A percentile compares a stretch with the other conserved stretches of the same genome.
Evolutionary conservation across 345 rosid species (phyloP).

Genomic region (Heritiera littoralis): DNA sequence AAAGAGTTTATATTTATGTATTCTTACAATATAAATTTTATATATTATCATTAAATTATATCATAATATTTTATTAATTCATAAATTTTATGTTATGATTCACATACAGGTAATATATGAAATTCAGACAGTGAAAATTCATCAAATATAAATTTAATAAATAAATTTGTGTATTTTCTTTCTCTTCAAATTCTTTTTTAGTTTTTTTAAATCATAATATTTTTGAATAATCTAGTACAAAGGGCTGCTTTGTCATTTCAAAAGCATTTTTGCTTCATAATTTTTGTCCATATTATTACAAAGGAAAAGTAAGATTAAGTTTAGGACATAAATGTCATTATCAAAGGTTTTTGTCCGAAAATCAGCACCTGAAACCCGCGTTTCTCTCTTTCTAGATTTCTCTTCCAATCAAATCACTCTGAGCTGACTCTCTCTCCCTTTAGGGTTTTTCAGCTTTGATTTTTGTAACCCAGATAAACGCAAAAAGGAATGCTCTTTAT

Average conservation of each 20-base stretch:
- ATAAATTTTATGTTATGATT: no score
- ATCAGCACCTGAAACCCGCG: slow-evolving; percentile 17
- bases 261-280: background rate
- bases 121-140: no score
- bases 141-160: no score
- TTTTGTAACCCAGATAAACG: slow-evolving; percentile 6
- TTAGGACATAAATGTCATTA: slow-evolving; percentile 17
- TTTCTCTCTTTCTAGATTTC: slow-evolving; percentile 22
- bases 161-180: no score
- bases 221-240: background rate
- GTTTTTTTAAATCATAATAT: no score
- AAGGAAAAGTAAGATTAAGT: background rate
- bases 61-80: no score
- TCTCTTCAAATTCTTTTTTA: no score
- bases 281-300: background rate
- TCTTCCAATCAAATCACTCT: slow-evolving; percentile 21
- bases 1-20: no score
- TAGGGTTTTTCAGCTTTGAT: background rate
- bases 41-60: no score
- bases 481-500: background rate
- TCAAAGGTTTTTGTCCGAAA: slow-evolving; percentile 2
- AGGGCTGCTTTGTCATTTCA: slow-evolving; percentile 10
- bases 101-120: no score
- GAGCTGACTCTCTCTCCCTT: background rate
- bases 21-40: no score